Base-by-base conservation (phyloP, 1,284 basidiomycete genomes). In the Irpex sp. region DNA sequence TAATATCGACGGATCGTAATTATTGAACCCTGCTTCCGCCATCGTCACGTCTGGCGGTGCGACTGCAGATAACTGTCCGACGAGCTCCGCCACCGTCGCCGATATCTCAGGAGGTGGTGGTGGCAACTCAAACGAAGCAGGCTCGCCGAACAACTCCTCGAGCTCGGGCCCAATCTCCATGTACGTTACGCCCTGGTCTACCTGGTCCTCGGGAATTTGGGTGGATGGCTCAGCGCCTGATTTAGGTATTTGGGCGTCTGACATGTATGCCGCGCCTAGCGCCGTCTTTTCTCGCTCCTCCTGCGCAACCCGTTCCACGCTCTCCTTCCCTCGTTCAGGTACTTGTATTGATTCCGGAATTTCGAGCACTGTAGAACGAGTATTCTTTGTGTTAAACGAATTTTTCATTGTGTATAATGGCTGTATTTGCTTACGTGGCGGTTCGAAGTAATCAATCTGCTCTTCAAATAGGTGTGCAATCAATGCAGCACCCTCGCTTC, bases 381-480 rank as follows among this genome's bases (percentile, higher is more conserved):
- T 65, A 65, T 60, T 63, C 26, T 26, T 26, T 63, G 71, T 46
- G 69, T 66, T 68, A 62, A 47, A 54, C 19, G 11, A 5, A 9
- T 31, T 58, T 58, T n/a, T 58, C 53, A 15, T 62, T 62, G 7
- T 19, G 46, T 46, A 53, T 50, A 54, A 62, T 65, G 58, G 63
- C 64, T 35, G 50, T 54, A 56, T 65, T 61, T 68, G 71, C 79
- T 85, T 81, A 93, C 91, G 78, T 69, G 82, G 73, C 66, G 90
- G 90, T 70, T 93, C 91, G 69, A 78, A 80, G 90, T 90, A 93
- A 79, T 93, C 92, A 69, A 92, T 79, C 63, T 85, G 81, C 77
- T 93, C 92, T 77, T 93, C 91, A 75, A 93, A 93, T 67, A 91
- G 70, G 71, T 87, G 87, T 65, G 85, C 83, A 73, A 92, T 90